A percentile compares a stretch with the other conserved stretches of the same genome.
Conservation (phyloP, 345 rosid genomes). For the Bruguiera parviflora region DNA sequence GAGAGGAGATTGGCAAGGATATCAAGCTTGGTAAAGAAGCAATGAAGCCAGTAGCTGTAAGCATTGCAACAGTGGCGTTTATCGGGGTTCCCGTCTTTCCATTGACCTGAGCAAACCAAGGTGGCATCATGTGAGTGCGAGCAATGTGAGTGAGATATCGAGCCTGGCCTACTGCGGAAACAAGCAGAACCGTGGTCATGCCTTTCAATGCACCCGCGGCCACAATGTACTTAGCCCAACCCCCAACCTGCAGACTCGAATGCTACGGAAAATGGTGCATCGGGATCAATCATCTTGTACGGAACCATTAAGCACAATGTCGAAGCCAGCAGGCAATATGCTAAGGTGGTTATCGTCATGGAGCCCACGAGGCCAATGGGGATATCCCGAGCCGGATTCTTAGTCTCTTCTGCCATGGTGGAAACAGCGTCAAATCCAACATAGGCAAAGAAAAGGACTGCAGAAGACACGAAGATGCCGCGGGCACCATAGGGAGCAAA, state of each 20-base stretch:
- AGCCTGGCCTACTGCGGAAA: conserved; percentile 69
- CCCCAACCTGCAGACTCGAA: conserved; percentile 57
- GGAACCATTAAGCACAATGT: conserved; percentile 65
- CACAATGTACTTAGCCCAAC: conserved; percentile 84
- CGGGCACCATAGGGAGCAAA: conserved; percentile 11
- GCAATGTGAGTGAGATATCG: conserved; percentile 89
- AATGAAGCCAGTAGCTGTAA: conserved; percentile 46
- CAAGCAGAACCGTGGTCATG: conserved; percentile 81
- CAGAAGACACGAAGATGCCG: conserved; percentile 19
- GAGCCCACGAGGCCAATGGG: conserved; percentile 49
- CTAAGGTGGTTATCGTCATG: conserved; percentile 45
- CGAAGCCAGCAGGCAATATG: conserved; percentile 58
- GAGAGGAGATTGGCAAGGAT: conserved; percentile 63
- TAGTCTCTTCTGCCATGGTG: conserved; percentile 26
- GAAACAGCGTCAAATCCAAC: conserved; percentile 28
- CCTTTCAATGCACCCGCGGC: conserved; percentile 76
- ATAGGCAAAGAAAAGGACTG: conserved; percentile 27
- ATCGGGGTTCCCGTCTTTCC: conserved; percentile 67
- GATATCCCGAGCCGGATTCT: conserved; percentile 25
- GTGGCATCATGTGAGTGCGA: conserved; percentile 86
- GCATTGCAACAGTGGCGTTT: conserved; percentile 68
- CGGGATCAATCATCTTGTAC: conserved; percentile 34
- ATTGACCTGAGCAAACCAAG: conserved; percentile 67
- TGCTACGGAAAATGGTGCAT: conserved; percentile 76
- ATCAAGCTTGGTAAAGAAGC: conserved; percentile 69